Evolutionary conservation across 2,329 filamentous ascomycete species (phyloP).

Genomic region (Curvularia lunata): DNA sequence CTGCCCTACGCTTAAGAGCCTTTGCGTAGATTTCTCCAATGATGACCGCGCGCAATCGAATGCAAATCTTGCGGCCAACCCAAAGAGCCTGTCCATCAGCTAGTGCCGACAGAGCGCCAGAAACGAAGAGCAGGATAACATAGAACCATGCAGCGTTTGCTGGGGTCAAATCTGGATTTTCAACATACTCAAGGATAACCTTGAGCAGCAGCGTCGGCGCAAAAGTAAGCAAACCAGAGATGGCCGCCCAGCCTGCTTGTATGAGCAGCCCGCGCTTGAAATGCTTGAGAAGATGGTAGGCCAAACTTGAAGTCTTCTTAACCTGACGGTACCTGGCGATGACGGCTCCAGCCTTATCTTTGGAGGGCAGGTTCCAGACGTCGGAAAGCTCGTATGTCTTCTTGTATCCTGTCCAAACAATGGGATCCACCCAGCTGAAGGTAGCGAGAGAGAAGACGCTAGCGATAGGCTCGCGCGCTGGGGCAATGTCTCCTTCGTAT

Average conservation of each 20-base stretch:
- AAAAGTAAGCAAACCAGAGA: slow-evolving; percentile 86
- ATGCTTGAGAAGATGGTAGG: slow-evolving; percentile 81
- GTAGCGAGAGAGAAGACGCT: slow-evolving; percentile 87
- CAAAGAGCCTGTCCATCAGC: slow-evolving; percentile 86
- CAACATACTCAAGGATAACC: slow-evolving; percentile 92
- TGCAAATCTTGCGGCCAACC: slow-evolving; percentile 93
- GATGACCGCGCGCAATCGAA: slow-evolving; percentile 90
- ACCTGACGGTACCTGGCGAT: slow-evolving; percentile 83
- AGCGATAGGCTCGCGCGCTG: slow-evolving; percentile 83
- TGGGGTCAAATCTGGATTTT: slow-evolving; percentile 76
- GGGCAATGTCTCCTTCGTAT: slow-evolving; percentile 86
- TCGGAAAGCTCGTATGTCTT: slow-evolving; percentile 80
- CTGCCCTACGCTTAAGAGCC: slow-evolving; percentile 86
- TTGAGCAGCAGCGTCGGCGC: slow-evolving; percentile 89
- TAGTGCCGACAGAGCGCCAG: slow-evolving; percentile 80
- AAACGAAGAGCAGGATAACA: slow-evolving; percentile 85
- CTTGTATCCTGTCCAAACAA: slow-evolving; percentile 88
- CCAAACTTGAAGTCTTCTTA: slow-evolving; percentile 79
- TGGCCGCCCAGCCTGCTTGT: slow-evolving; percentile 79
- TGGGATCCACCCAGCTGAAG: slow-evolving; percentile 88
- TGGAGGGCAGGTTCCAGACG: slow-evolving; percentile 90
- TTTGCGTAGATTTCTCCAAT: slow-evolving; percentile 98
- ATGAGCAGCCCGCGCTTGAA: slow-evolving; percentile 78
- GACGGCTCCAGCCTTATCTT: slow-evolving; percentile 83
- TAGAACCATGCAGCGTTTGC: slow-evolving; percentile 94